phyloP scores from a whole-genome alignment of 441 rosid genomes.

The Populus hybrid region DNA sequence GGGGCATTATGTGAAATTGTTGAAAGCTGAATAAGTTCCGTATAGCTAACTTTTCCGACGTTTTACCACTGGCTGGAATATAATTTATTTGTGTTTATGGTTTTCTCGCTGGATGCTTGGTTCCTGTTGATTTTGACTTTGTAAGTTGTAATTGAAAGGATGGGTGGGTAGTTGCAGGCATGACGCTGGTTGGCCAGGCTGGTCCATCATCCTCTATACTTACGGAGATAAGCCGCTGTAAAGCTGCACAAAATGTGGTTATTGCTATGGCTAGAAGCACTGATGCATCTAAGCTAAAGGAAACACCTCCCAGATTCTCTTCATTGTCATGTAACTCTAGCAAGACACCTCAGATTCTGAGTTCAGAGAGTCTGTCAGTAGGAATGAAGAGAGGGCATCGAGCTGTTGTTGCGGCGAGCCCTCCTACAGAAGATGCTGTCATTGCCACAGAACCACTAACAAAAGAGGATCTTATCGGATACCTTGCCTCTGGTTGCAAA shows the following conservation, averaged over 20 bases:
- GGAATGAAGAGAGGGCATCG: conserved; percentile 44
- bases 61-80: neutral
- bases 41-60: neutral
- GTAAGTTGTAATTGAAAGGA: neutral
- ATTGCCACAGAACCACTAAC: conserved; percentile 71
- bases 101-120: neutral
- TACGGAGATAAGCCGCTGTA: conserved; percentile 29
- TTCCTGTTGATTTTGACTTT: neutral
- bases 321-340: conserved; percentile 34
- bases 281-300: conserved; percentile 39
- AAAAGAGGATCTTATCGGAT: conserved; percentile 79
- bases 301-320: conserved; percentile 30
- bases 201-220: conserved; percentile 42
- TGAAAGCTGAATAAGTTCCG: neutral
- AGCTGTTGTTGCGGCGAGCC: conserved; percentile 75
- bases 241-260: conserved; percentile 29
- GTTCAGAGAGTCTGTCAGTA: conserved; percentile 21
- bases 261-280: conserved; percentile 27
- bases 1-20: neutral
- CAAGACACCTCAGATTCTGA: conserved; percentile 23
- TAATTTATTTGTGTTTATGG: neutral
- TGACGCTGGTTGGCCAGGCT: conserved; percentile 56
- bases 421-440: conserved; percentile 82
- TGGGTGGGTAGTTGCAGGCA: conserved; percentile 18
- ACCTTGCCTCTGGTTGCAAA: conserved; percentile 96